Base-by-base conservation (phyloP, 164 flowering plant genomes). In the Aristolochia fimbriata region DNA sequence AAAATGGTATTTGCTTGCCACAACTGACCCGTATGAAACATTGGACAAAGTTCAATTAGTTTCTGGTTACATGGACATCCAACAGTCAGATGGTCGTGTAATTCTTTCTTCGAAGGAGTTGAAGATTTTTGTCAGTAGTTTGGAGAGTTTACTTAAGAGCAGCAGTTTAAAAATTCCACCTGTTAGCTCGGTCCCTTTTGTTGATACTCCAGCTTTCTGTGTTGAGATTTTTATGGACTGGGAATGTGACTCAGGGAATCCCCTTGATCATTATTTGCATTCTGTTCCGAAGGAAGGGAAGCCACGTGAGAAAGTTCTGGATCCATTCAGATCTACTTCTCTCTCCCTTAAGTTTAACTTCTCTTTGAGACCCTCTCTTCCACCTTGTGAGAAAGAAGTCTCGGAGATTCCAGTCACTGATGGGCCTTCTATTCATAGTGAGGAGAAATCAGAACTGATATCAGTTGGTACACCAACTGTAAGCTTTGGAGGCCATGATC, bases 191-290 rank as follows among this genome's bases (percentile, higher is more conserved):
- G 70, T 69, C 67, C 70, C 96, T 66, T 85, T 91, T 58, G 73
- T 94, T 56, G 91, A 79, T 63, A 79, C 81, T 16, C 97, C 99
- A 17, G 58, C 68, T 52, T 94, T 94, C 66, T 68, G 67, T 61
- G 73, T 94, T 57, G 99, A 86, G 74, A 95, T 88, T n/a, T 73
- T 64, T 17, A 91, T 94, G 93, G 96, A 84, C 3, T 94, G 99
- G 99, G 96, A 79, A 57, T 94, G 97, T 77, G 96, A 87, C 19
- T 94, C 99, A 70, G 96, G 96, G 0, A 74, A 70, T 55, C 96
- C 97, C 0, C 69, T 91, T 61, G 81, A 94, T 74, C 99, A 94
- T 79, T 94, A 91, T 75, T 61, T 94, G 50, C 72, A 64, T 75
- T 87, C 97, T 47, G 81, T 88, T 77, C 99, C 99, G 3, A 59